Evolutionary conservation across 257 asterid species (phyloP).

Genomic region (Scutellaria minor): DNA sequence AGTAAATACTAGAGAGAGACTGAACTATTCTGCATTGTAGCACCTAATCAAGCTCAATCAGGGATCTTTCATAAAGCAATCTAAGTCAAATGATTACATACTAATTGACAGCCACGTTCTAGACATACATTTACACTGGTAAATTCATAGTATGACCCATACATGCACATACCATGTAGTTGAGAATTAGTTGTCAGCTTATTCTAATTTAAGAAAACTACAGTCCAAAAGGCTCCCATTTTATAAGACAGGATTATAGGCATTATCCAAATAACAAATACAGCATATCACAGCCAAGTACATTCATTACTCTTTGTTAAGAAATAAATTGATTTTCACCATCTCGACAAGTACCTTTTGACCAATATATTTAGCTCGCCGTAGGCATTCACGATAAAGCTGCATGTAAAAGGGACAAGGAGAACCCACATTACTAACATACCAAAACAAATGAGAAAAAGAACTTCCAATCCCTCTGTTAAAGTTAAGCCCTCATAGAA

Average conservation of each 20-base stretch:
- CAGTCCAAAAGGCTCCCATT: not conserved
- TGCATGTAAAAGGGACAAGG: conserved; percentile 40
- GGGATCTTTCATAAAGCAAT: conserved; percentile 28
- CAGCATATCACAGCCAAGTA: conserved; percentile 23
- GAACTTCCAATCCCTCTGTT: not conserved
- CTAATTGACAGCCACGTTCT: not conserved
- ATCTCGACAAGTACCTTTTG: conserved; percentile 55
- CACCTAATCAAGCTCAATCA: conserved; percentile 23
- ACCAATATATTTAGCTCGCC: conserved; percentile 91
- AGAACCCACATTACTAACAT: not conserved
- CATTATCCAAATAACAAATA: not conserved
- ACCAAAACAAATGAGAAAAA: not conserved
- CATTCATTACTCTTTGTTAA: not conserved
- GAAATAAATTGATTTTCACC: conserved; percentile 1
- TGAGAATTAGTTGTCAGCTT: conserved; percentile 10
- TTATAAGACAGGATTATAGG: not conserved
- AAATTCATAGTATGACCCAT: not conserved
- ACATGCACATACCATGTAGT: conserved; percentile 1
- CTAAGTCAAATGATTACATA: conserved; percentile 19
- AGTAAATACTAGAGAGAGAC: not conserved
- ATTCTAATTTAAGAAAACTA: conserved; percentile 11
- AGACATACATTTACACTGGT: not conserved
- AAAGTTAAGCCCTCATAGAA: not conserved
- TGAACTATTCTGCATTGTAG: conserved; percentile 11
- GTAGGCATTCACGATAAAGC: conserved; percentile 92